These are phyloP conservation scores for Grammothele lineata DNA, from an alignment of 768 basidiomycete species.

Conservation along the genomic window DNA sequence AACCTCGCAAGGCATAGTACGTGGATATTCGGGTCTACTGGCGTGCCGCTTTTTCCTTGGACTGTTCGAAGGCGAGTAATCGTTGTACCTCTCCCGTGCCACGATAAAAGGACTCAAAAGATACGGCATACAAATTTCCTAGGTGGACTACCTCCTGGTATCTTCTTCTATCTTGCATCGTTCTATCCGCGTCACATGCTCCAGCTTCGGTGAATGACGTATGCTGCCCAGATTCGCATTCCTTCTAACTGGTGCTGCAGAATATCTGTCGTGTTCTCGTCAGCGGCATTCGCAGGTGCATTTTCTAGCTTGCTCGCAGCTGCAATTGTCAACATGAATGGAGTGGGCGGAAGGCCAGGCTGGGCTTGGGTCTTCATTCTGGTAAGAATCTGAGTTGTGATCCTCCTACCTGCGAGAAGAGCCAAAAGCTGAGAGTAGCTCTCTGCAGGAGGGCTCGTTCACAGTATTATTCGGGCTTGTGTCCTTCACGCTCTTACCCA, in stretches of 20 bases:
- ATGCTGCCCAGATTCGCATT: no score
- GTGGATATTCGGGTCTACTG: slow-evolving; percentile 47
- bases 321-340: slow-evolving; percentile 52
- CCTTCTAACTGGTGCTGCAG: background rate
- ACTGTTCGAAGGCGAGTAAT: slow-evolving; percentile 47
- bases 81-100: background rate
- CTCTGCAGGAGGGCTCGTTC: no score
- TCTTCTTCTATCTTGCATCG: slow-evolving; percentile 19
- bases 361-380: slow-evolving; percentile 70
- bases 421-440: background rate
- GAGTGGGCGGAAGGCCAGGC: slow-evolving; percentile 44
- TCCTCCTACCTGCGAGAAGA: no score
- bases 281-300: slow-evolving; percentile 47
- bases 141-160: slow-evolving; percentile 41
- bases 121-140: background rate
- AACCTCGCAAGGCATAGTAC: slow-evolving; percentile 31
- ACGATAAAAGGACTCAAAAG: slow-evolving; percentile 14
- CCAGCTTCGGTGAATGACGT: slow-evolving; percentile 22
- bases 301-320: slow-evolving; percentile 63
- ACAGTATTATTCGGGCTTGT: no score
- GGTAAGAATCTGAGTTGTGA: slow-evolving; percentile 22
- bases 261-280: slow-evolving; percentile 37
- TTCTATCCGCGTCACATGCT: slow-evolving; percentile 26
- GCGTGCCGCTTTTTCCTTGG: slow-evolving; percentile 49
- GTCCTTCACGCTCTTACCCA: no score